Percentiles rank a stretch among this genome's conserved stretches.
These are phyloP conservation scores for Metarhizium anisopliae DNA, from an alignment of 2,329 filamentous ascomycete genomes.

Conservation along the genomic window DNA sequence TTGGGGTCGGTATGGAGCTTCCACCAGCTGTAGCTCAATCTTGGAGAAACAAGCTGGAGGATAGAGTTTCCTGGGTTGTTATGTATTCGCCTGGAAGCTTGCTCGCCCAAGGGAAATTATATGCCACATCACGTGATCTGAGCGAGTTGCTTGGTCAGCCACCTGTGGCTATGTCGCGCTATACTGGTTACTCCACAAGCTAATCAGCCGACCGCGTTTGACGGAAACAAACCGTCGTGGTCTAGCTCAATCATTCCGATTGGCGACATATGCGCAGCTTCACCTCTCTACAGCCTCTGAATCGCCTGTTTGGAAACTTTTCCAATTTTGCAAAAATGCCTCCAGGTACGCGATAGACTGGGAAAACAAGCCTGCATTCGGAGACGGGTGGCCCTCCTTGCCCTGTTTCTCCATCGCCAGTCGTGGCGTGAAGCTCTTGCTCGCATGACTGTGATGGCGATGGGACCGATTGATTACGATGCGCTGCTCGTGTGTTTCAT, in stretches of 20 bases:
- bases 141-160: no score
- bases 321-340: conserved; percentile 4
- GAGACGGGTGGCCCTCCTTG: background rate
- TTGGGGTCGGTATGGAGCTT: no score
- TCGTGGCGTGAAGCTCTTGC: background rate
- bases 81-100: no score
- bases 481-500: background rate
- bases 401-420: background rate
- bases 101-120: no score
- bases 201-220: background rate
- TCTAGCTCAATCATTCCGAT: background rate
- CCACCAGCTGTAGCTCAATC: no score
- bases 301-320: background rate
- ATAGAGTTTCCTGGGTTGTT: no score
- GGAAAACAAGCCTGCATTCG: background rate
- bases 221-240: background rate
- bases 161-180: no score
- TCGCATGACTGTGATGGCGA: background rate
- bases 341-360: conserved; percentile 6
- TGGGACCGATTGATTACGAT: background rate
- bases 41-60: no score
- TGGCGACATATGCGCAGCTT: background rate
- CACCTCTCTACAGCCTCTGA: background rate
- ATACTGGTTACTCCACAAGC: background rate
- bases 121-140: no score